A percentile compares a stretch with the other conserved stretches of the same genome.
phyloP scores from a whole-genome alignment of 2,329 filamentous ascomycete species.

The Aspergillus latus region DNA sequence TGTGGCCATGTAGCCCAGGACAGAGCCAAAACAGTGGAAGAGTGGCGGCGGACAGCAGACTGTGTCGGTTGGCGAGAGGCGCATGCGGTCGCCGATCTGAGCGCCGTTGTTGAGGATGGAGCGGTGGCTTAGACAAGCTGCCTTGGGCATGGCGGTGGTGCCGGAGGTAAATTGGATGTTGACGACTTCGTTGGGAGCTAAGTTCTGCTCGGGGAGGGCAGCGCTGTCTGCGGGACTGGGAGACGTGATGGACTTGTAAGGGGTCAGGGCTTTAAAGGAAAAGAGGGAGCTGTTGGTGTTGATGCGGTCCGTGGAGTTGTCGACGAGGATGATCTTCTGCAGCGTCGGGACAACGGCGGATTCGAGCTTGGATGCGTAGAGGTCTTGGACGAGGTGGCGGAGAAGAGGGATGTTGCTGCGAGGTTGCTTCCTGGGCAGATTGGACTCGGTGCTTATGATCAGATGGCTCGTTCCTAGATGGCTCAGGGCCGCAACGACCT shows the following conservation, averaged over 20 bases:
- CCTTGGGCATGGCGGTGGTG: conserved; percentile 89
- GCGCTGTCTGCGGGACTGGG: conserved; percentile 42
- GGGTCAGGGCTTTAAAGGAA: conserved; percentile 44
- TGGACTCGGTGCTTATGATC: conserved; percentile 83
- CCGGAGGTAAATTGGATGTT: conserved; percentile 98
- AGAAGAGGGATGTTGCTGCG: conserved; percentile 61
- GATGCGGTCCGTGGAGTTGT: conserved; percentile 67
- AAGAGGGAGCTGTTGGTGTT: conserved; percentile 31
- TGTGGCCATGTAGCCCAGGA: conserved; percentile 94
- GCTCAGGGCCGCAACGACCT: conserved; percentile 74
- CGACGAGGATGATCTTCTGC: conserved; percentile 69
- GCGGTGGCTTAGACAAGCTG: conserved; percentile 80
- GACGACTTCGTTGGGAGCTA: conserved; percentile 68
- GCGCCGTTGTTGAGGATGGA: conserved; percentile 91
- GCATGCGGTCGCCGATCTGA: conserved; percentile 82
- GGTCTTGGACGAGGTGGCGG: conserved; percentile 53
- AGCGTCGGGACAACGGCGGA: conserved; percentile 68
- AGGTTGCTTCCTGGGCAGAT: conserved; percentile 67
- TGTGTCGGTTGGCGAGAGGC: conserved; percentile 69
- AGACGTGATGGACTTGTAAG: conserved; percentile 49
- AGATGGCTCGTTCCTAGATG: conserved; percentile 74
- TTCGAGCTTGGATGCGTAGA: conserved; percentile 46
- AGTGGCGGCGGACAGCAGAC: conserved; percentile 63
- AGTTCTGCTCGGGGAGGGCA: conserved; percentile 47
- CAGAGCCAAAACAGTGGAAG: conserved; percentile 77